These are phyloP conservation scores for Biscogniauxia sp. DNA, from an alignment of 2,329 filamentous ascomycete species.

Conservation along the genomic window DNA sequence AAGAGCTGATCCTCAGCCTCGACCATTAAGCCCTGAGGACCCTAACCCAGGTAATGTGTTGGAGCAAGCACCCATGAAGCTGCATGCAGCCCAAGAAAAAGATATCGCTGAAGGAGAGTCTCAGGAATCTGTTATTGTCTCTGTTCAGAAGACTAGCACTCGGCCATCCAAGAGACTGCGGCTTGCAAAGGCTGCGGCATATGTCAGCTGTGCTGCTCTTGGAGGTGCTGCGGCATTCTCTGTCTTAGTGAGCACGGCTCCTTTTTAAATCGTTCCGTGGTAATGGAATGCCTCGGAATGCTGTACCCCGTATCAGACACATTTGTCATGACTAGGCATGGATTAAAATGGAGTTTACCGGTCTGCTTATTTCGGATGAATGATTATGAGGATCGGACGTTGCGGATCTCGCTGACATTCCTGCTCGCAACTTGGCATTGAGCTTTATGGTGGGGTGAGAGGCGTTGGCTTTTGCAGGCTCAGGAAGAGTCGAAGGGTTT, in stretches of 20 bases:
- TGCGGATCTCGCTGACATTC: constrained; percentile 9
- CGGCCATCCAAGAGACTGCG: constrained; percentile 31
- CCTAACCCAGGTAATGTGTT: background rate
- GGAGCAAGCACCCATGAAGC: background rate
- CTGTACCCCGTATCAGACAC: background rate
- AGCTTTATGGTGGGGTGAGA: no score
- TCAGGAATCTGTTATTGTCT: background rate
- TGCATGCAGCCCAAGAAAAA: background rate
- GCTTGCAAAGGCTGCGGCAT: constrained; percentile 30
- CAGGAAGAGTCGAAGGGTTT: no score
- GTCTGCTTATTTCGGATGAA: constrained; percentile 13
- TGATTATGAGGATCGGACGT: constrained; percentile 5
- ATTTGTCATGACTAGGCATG: constrained; percentile 3
- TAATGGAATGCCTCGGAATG: background rate
- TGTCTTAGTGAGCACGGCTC: constrained; percentile 28
- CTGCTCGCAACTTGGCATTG: background rate
- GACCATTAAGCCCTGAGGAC: background rate
- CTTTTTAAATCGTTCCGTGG: constrained; percentile 9
- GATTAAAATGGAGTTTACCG: constrained; percentile 13
- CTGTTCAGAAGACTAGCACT: constrained; percentile 3
- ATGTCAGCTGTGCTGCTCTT: constrained; percentile 20
- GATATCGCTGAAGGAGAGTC: background rate
- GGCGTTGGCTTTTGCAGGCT: no score
- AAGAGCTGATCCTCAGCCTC: background rate
- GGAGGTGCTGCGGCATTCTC: constrained; percentile 31